phyloP scores from a whole-genome alignment of 208 protist species.

The Trypanosoma brucei region DNA sequence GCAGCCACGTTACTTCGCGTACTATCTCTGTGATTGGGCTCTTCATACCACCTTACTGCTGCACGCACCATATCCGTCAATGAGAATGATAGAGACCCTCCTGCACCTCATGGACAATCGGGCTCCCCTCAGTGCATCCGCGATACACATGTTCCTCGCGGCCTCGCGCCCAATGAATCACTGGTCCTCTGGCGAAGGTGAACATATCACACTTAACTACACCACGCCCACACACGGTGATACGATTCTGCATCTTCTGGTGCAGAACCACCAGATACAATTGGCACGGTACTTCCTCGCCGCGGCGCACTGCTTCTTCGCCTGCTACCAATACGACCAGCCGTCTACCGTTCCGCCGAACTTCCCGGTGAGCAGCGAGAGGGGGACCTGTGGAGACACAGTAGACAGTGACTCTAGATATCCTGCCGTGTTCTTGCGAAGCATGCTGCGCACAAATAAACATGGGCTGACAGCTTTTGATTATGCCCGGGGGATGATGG shows the following conservation, averaged over 20 bases:
- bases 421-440: constrained; percentile 50
- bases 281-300: constrained; percentile 75
- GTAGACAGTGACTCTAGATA: constrained; percentile 11
- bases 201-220: constrained; percentile 31
- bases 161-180: constrained; percentile 28
- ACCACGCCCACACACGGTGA: constrained; percentile 45
- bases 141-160: constrained; percentile 64
- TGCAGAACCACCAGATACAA: constrained; percentile 73
- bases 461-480: constrained; percentile 77
- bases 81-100: constrained; percentile 53
- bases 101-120: constrained; percentile 62
- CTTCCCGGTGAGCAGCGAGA: constrained; percentile 22
- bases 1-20: constrained; percentile 18
- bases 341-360: constrained; percentile 32
- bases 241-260: constrained; percentile 70
- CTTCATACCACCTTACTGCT: constrained; percentile 60
- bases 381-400: background rate
- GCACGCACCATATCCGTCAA: constrained; percentile 58
- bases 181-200: constrained; percentile 22
- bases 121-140: constrained; percentile 52
- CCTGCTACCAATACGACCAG: constrained; percentile 40
- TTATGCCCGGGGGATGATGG: constrained; percentile 73
- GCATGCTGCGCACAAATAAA: constrained; percentile 66
- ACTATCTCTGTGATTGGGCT: constrained; percentile 63
- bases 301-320: constrained; percentile 51